These are phyloP conservation scores for Trichosporon sp. DNA, from an alignment of 1,284 basidiomycete species.

Conservation along the genomic window DNA sequence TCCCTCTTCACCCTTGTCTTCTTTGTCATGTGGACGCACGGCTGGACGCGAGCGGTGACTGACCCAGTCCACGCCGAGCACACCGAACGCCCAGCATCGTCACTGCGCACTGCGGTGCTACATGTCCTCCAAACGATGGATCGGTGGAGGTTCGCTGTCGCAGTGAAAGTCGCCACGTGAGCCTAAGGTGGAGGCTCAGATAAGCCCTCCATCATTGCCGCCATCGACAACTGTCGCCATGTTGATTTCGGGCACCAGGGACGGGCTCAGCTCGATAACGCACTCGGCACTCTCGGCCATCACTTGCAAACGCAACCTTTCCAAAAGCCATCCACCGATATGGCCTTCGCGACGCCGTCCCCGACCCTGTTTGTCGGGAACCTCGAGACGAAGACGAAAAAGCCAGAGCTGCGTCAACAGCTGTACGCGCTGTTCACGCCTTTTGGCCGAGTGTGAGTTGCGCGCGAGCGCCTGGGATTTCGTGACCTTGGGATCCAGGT, in stretches of 20 bases:
- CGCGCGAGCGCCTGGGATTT: neutral
- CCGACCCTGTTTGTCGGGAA: conserved; percentile 91
- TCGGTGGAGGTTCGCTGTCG: neutral
- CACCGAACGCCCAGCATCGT: too few species aligned
- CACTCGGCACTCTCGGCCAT: neutral
- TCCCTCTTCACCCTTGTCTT: too few species aligned
- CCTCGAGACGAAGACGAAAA: conserved; percentile 89
- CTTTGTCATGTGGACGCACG: too few species aligned
- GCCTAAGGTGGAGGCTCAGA: neutral
- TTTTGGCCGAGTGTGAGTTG: conserved; percentile 69
- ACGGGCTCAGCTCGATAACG: neutral
- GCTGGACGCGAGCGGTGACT: too few species aligned
- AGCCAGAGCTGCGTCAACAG: conserved; percentile 78
- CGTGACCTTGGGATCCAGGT: too few species aligned
- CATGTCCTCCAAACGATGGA: too few species aligned
- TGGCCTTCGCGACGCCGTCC: conserved; percentile 59
- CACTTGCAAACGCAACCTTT: neutral
- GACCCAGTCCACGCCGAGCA: too few species aligned
- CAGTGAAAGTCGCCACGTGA: neutral
- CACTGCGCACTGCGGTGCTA: too few species aligned
- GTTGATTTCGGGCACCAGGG: neutral
- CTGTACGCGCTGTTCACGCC: conserved; percentile 86
- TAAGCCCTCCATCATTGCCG: neutral
- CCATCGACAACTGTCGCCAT: neutral
- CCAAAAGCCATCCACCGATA: conserved; percentile 15